These are phyloP conservation scores for Trichoderma sp. DNA, from an alignment of 2,329 filamentous ascomycete genomes.

Conservation along the genomic window DNA sequence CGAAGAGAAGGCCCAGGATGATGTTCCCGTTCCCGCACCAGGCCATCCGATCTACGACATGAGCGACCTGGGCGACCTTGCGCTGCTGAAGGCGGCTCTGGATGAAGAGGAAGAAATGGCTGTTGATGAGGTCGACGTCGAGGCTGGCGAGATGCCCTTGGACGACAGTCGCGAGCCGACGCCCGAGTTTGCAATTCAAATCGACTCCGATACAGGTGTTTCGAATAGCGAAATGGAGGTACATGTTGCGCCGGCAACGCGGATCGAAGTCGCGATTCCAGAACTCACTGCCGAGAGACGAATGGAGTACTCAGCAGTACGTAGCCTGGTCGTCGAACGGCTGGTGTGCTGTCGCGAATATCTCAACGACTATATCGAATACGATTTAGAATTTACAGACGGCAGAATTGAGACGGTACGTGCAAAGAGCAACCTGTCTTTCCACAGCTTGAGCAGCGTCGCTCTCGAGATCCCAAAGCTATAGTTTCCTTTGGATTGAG, in stretches of 20 bases:
- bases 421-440: slow-evolving; percentile 28
- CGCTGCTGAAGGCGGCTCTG: background rate
- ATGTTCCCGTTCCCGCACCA: background rate
- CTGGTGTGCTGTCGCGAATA: slow-evolving; percentile 40
- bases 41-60: background rate
- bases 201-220: background rate
- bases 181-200: background rate
- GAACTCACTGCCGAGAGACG: slow-evolving; percentile 36
- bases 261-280: slow-evolving; percentile 42
- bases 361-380: slow-evolving; percentile 36
- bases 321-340: slow-evolving; percentile 46
- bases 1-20: background rate
- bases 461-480: background rate
- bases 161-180: background rate
- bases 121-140: background rate
- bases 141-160: background rate
- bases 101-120: slow-evolving; percentile 1
- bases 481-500: background rate
- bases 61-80: slow-evolving; percentile 12
- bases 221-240: background rate
- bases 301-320: slow-evolving; percentile 39
- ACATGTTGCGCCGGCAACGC: background rate
- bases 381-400: slow-evolving; percentile 51
- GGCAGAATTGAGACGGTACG: slow-evolving; percentile 52
- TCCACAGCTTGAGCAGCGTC: background rate